These are phyloP conservation scores for Sphagnurus paluster DNA, from an alignment of 1,284 basidiomycete species.

Conservation along the genomic window DNA sequence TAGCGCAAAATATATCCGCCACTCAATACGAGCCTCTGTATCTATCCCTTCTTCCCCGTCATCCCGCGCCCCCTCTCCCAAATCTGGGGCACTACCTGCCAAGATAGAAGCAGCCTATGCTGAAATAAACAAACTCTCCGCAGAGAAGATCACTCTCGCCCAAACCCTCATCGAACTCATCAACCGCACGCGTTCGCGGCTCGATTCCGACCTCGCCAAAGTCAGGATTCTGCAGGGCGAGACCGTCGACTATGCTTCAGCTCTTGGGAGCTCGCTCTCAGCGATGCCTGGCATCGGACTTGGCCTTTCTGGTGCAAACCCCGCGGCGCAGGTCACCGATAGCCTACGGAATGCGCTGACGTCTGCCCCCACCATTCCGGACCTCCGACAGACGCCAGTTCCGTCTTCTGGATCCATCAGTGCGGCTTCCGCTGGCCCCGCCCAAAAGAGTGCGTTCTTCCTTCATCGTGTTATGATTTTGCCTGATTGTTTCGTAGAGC, in stretches of 20 bases:
- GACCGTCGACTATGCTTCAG: conserved; percentile 30
- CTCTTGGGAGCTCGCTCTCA: conserved; percentile 17
- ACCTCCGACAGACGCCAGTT: conserved; percentile 23
- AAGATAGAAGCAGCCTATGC: conserved; percentile 52
- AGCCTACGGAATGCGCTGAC: conserved; percentile 46
- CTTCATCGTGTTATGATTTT: neutral
- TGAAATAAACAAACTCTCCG: conserved; percentile 51
- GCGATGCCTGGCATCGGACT: conserved; percentile 21
- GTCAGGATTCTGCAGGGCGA: conserved; percentile 61
- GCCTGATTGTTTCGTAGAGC: conserved; percentile 27
- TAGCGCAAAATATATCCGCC: conserved; percentile 56
- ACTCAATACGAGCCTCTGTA: conserved; percentile 41
- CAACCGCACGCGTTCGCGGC: conserved; percentile 49
- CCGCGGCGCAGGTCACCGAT: conserved; percentile 49
- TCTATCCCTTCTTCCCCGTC: conserved; percentile 28
- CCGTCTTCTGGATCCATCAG: conserved; percentile 19
- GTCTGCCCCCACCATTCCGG: conserved; percentile 28
- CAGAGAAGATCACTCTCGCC: conserved; percentile 56
- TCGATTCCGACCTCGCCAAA: conserved; percentile 57
- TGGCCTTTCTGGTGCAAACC: conserved; percentile 35
- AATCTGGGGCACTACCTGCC: conserved; percentile 41
- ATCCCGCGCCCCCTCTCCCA: conserved; percentile 36
- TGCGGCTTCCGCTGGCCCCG: conserved; percentile 24
- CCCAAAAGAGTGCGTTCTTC: conserved; percentile 35
- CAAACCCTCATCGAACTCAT: conserved; percentile 56